phyloP scores from a whole-genome alignment of 2,329 filamentous ascomycete genomes.

The Fusarium incarnatum region DNA sequence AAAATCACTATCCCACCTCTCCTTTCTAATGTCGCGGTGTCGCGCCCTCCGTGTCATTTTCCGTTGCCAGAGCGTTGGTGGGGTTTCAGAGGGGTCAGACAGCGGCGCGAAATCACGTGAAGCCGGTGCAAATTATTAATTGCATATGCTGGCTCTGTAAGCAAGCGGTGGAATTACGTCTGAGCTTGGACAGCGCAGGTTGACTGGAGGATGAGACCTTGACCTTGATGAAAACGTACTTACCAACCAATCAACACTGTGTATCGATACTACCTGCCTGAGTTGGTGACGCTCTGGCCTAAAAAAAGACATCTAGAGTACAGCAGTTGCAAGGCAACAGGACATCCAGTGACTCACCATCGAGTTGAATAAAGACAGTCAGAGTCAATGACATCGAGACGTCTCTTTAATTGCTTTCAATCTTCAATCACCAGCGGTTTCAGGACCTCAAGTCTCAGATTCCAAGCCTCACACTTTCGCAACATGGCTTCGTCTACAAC shows the following conservation, averaged over 20 bases:
- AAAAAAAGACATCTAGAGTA: constrained; percentile 14
- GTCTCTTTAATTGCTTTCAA: constrained; percentile 30
- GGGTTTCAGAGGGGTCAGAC: constrained; percentile 30
- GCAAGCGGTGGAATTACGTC: constrained; percentile 16
- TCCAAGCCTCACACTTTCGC: constrained; percentile 22
- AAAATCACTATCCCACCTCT: neutral
- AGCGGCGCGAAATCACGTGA: constrained; percentile 45
- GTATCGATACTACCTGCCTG: constrained; percentile 2
- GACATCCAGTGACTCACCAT: constrained; percentile 29
- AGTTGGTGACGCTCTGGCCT: neutral
- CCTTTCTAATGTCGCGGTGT: constrained; percentile 31
- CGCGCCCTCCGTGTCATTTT: constrained; percentile 31
- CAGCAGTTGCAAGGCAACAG: constrained; percentile 29
- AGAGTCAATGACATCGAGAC: constrained; percentile 41
- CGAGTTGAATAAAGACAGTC: constrained; percentile 2
- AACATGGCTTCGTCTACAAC: constrained; percentile 48
- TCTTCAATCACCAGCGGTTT: constrained; percentile 6
- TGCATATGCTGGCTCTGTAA: constrained; percentile 32
- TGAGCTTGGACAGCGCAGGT: constrained; percentile 30
- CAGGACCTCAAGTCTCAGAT: constrained; percentile 8
- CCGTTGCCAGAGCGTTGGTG: constrained; percentile 35
- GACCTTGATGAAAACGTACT: constrained; percentile 10
- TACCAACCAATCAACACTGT: constrained; percentile 37
- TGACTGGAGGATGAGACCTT: constrained; percentile 40
- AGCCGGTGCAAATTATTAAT: constrained; percentile 43